phyloP scores from a whole-genome alignment of 768 basidiomycete species.

The Amanita brunnescens region DNA sequence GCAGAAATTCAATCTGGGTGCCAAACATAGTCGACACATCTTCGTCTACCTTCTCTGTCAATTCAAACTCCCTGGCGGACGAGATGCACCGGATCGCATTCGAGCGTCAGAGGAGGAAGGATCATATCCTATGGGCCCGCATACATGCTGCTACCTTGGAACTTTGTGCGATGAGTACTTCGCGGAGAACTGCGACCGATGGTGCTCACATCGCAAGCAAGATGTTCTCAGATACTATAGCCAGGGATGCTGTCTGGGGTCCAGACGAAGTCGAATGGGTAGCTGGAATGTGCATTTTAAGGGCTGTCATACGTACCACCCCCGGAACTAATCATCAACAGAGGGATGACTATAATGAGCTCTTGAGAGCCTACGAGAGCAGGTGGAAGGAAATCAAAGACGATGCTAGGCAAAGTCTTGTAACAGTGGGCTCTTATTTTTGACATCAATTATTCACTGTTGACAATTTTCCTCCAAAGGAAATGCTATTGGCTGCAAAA shows the following conservation, averaged over 20 bases:
- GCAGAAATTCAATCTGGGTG: conserved; percentile 48
- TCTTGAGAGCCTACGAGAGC: conserved; percentile 50
- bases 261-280: conserved; percentile 62
- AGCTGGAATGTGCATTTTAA: conserved; percentile 49
- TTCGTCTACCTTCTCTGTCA: conserved; percentile 10
- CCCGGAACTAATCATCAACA: conserved; percentile 38
- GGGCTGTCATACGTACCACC: conserved; percentile 48
- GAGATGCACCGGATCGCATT: conserved; percentile 56
- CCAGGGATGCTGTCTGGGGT: conserved; percentile 60
- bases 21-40: conserved; percentile 19
- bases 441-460: not conserved
- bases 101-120: conserved; percentile 53
- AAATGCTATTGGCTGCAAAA: conserved; percentile 41
- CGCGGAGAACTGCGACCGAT: conserved; percentile 32
- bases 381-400: conserved; percentile 68
- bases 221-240: conserved; percentile 50
- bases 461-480: conserved; percentile 21
- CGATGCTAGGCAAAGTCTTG: conserved; percentile 52
- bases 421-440: conserved; percentile 34
- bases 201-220: conserved; percentile 32
- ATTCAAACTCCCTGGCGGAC: conserved; percentile 32
- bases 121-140: conserved; percentile 59
- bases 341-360: conserved; percentile 44
- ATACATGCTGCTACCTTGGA: conserved; percentile 59
- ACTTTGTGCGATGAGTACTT: conserved; percentile 41